Evolutionary conservation across 2,329 filamentous ascomycete genomes (phyloP).

Genomic region (Didymella keratinophila): DNA sequence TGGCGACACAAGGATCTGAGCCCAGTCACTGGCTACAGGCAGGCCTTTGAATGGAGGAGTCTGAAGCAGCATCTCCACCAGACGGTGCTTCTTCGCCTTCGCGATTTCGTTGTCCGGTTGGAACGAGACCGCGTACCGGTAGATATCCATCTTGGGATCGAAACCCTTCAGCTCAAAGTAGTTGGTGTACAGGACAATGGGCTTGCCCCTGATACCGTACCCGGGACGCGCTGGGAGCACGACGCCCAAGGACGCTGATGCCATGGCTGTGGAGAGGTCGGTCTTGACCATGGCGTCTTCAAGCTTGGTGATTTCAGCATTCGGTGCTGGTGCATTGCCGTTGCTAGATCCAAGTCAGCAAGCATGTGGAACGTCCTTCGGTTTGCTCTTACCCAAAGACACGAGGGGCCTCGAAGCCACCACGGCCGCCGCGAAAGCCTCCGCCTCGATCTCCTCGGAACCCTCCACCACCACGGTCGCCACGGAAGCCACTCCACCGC

Average conservation of each 20-base stretch:
- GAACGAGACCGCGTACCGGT: slow-evolving; percentile 43
- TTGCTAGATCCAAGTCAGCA: slow-evolving; percentile 22
- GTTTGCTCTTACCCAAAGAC: slow-evolving; percentile 36
- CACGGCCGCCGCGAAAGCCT: slow-evolving; percentile 22
- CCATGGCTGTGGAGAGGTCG: slow-evolving; percentile 34
- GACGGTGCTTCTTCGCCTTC: slow-evolving; percentile 56
- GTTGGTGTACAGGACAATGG: slow-evolving; percentile 54
- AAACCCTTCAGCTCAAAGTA: slow-evolving; percentile 50
- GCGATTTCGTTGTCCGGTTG: slow-evolving; percentile 44
- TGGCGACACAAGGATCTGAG: slow-evolving; percentile 38
- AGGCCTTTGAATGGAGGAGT: slow-evolving; percentile 41
- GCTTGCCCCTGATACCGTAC: slow-evolving; percentile 49
- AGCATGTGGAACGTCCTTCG: background rate
- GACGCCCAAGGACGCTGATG: slow-evolving; percentile 31
- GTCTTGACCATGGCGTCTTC: slow-evolving; percentile 45
- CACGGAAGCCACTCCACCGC: slow-evolving; percentile 13
- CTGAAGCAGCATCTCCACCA: slow-evolving; percentile 57
- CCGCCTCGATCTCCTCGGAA: slow-evolving; percentile 22
- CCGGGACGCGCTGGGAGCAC: slow-evolving; percentile 37
- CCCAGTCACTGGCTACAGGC: slow-evolving; percentile 52
- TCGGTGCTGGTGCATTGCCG: slow-evolving; percentile 46
- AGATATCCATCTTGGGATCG: slow-evolving; percentile 30
- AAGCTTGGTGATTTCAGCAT: slow-evolving; percentile 37
- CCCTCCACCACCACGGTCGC: slow-evolving; percentile 21
- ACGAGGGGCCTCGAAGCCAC: slow-evolving; percentile 18